Conservation (phyloP, 495 filamentous ascomycete species). For the Penicillium taxi region DNA sequence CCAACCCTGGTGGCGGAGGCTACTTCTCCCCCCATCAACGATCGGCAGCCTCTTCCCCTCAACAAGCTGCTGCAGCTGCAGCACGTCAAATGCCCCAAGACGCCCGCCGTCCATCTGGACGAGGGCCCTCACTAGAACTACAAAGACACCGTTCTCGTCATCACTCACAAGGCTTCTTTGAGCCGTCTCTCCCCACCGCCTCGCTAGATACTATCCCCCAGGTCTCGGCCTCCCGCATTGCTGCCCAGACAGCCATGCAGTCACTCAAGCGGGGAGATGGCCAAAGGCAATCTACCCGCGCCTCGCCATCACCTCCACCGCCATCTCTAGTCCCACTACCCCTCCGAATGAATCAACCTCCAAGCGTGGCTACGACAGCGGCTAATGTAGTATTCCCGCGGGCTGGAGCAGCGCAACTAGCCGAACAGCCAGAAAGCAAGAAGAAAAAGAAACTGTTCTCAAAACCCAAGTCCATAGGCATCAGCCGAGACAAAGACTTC, state of each 20-base stretch:
- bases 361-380: conserved; percentile 67
- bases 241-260: conserved; percentile 85
- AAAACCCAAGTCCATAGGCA: conserved; percentile 74
- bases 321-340: conserved; percentile 29
- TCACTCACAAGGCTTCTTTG: conserved; percentile 83
- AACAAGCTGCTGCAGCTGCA: conserved; percentile 14
- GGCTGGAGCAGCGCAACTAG: conserved; percentile 35
- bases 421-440: conserved; percentile 49
- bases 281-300: conserved; percentile 34
- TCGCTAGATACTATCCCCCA: conserved; percentile 42
- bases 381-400: conserved; percentile 83
- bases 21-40: conserved; percentile 33
- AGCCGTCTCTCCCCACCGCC: conserved; percentile 72
- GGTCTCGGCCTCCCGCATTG: conserved; percentile 74
- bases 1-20: conserved; percentile 14
- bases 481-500: conserved; percentile 60
- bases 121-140: conserved; percentile 30
- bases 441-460: conserved; percentile 91
- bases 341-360: conserved; percentile 26
- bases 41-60: conserved; percentile 22
- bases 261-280: conserved; percentile 61
- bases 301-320: conserved; percentile 16
- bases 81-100: conserved; percentile 39
- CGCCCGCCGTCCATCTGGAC: conserved; percentile 33
- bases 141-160: conserved; percentile 45